Evolutionary conservation across 768 basidiomycete genomes (phyloP).

Genomic region (Amanita molliuscula): DNA sequence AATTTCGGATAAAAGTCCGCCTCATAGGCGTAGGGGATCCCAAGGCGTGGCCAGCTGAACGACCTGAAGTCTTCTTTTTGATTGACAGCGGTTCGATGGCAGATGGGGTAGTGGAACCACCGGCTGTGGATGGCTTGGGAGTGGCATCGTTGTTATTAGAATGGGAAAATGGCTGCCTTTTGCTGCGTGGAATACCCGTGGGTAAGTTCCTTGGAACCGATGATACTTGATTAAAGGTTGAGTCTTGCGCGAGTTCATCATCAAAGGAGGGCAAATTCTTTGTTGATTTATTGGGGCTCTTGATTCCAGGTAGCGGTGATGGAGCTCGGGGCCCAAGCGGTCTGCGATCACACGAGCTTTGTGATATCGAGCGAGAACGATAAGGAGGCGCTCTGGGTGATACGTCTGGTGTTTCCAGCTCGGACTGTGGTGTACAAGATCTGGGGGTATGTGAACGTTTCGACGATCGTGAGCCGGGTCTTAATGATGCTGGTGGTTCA

Average conservation of each 20-base stretch:
- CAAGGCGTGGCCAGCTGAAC: conserved; percentile 27
- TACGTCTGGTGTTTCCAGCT: conserved; percentile 23
- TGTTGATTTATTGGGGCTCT: conserved; percentile 25
- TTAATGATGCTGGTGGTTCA: conserved; percentile 43
- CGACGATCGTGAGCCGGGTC: conserved; percentile 47
- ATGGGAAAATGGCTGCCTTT: conserved; percentile 55
- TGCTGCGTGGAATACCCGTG: conserved; percentile 60
- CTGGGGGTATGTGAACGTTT: conserved; percentile 29
- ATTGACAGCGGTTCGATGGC: conserved; percentile 72
- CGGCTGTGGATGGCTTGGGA: conserved; percentile 30
- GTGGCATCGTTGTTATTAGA: conserved; percentile 42
- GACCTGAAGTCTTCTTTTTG: conserved; percentile 71
- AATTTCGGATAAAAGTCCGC: conserved; percentile 35
- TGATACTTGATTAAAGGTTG: conserved; percentile 11
- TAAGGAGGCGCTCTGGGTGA: conserved; percentile 22
- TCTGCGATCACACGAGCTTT: conserved; percentile 44
- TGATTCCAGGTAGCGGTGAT: conserved; percentile 50
- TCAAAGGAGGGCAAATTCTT: conserved; percentile 33
- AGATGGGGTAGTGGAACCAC: conserved; percentile 24
- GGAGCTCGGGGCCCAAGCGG: conserved; percentile 69
- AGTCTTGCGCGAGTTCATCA: conserved; percentile 34
- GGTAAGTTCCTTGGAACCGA: conserved; percentile 17
- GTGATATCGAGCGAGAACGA: conserved; percentile 33
- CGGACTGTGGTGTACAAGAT: conserved; percentile 37
- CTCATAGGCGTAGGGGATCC: conserved; percentile 28